Evolutionary conservation across 495 filamentous ascomycete genomes (phyloP), one percentile per base, ranked within the genome.

Genomic region (Aspergillus asperescens): DNA sequence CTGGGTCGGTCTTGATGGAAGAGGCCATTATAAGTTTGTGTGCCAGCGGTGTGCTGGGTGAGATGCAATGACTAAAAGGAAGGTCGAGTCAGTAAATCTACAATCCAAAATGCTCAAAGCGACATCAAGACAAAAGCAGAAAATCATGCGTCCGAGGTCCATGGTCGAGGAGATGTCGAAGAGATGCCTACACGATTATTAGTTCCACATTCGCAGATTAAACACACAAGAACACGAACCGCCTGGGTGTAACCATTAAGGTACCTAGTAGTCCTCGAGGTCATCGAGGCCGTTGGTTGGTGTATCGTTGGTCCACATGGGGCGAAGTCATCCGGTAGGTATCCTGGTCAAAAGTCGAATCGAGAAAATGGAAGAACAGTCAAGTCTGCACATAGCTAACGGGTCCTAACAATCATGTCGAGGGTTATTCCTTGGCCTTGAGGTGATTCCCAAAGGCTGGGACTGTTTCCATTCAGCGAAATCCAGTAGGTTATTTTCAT

Each of bases 1-100:
- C 64, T 46, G 69, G 53, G 52, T 71, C 67, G 50, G 51, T 69
- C 60, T 65, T 72, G 39, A 64, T 68, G 50, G 66, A 63, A 25
- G 63, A 55, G 61, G 71, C 67, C 71, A 72, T 76, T 62, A 47
- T 68, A 58, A 54, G 37, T 56, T 54, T 59, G 31, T 48, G 37
- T 41, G 52, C 45, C 55, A 60, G 50, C 19, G 15, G 18, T 19
- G 35, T 46, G 29, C 60, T 50, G 50, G 55, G 48, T 48, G 44
- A 50, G 48, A 44, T 56, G 24, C 47, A 42, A 57, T 55, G 57
- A 64, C 64, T 67, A 63, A 28, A 60, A 48, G 51, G 63, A 57
- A 62, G 38, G 50, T 49, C 47, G 60, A 64, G 71, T 75, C 60
- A 75, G 71, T 73, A 63, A 27, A 52, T 48, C 48, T 41, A 58